Percentiles rank a stretch among this genome's conserved stretches.
These are phyloP conservation scores for Novymonas esmeraldas DNA, from an alignment of 208 protist genomes.

Conservation along the genomic window DNA sequence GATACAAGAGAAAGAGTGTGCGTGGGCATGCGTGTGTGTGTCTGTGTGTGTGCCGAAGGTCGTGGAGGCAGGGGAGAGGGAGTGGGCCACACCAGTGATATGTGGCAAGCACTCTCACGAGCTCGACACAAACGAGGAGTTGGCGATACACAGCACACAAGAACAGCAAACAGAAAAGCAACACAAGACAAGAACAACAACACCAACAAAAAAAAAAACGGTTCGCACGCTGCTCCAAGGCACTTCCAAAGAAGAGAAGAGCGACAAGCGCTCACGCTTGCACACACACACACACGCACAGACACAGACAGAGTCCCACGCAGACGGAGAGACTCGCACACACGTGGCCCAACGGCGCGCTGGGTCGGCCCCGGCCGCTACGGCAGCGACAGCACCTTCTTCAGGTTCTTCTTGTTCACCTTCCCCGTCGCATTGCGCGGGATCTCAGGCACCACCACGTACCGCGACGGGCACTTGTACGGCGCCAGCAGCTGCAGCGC, in stretches of 20 bases:
- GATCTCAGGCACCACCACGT: slow-evolving; percentile 76
- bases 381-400: slow-evolving; percentile 44
- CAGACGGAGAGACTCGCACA: no score
- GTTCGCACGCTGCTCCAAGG: slow-evolving; percentile 10
- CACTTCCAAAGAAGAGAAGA: background rate
- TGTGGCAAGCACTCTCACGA: no score
- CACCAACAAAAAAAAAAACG: background rate
- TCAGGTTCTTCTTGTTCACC: slow-evolving; percentile 94
- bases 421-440: slow-evolving; percentile 94
- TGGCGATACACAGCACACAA: no score
- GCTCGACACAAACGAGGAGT: no score
- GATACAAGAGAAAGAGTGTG: no score
- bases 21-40: no score
- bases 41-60: no score
- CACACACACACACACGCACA: background rate
- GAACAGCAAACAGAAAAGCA: background rate
- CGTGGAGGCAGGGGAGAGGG: no score
- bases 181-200: slow-evolving; percentile 9
- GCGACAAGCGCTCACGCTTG: background rate
- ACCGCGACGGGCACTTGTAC: slow-evolving; percentile 87
- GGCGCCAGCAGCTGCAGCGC: slow-evolving; percentile 59
- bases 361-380: no score
- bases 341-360: no score
- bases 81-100: no score
- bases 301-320: no score